A percentile compares a stretch with the other conserved stretches of the same genome.
These are phyloP conservation scores for Xylaria palmicola DNA, from an alignment of 495 filamentous ascomycete genomes.

Conservation along the genomic window DNA sequence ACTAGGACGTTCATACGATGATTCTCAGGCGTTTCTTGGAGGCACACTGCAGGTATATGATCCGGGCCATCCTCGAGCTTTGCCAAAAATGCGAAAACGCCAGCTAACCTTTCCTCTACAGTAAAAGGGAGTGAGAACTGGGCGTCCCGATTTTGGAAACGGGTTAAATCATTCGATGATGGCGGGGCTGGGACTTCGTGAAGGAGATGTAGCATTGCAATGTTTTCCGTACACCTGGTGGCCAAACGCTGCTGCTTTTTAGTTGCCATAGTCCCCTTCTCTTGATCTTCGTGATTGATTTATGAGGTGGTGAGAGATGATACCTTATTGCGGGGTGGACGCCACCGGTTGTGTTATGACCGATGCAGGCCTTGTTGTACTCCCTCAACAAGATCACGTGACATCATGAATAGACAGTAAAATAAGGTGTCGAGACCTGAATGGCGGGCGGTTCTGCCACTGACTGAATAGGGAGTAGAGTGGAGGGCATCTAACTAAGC, in stretches of 20 bases:
- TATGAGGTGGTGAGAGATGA: neutral
- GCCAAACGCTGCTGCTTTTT: conserved; percentile 9
- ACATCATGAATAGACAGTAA: neutral
- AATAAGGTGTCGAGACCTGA: too few species aligned
- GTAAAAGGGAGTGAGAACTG: conserved; percentile 32
- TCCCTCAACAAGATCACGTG: neutral
- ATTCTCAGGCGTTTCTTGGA: conserved; percentile 32
- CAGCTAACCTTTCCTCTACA: conserved; percentile 30
- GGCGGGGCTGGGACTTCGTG: conserved; percentile 28
- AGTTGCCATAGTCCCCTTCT: conserved; percentile 16
- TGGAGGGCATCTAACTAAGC: too few species aligned
- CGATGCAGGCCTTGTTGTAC: neutral
- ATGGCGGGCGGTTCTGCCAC: too few species aligned
- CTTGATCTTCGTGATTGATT: neutral
- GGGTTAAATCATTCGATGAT: conserved; percentile 23
- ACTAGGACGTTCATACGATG: conserved; percentile 33
- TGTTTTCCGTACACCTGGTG: conserved; percentile 26
- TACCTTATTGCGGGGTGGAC: neutral
- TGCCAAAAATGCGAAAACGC: conserved; percentile 41
- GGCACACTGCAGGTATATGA: conserved; percentile 38
- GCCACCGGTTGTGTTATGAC: neutral
- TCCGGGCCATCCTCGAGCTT: conserved; percentile 29
- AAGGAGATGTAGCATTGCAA: conserved; percentile 30
- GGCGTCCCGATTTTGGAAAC: conserved; percentile 1
- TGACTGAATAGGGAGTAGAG: too few species aligned